A percentile compares a stretch with the other conserved stretches of the same genome.
phyloP scores from a whole-genome alignment of 148 eudicot species.

The Chenopodium formosanum region DNA sequence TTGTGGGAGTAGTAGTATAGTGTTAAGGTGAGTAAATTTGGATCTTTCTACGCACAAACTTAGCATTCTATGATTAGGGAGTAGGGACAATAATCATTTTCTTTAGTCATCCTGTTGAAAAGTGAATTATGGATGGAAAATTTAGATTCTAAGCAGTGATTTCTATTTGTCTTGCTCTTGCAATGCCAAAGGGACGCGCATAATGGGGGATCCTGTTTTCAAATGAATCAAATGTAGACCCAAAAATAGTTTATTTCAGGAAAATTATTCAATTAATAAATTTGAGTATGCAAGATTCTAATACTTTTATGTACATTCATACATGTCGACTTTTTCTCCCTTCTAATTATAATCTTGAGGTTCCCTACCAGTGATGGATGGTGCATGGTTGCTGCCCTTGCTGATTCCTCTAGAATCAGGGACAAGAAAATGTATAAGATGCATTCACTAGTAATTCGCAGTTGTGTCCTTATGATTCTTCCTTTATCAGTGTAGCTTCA shows the following conservation, averaged over 20 bases:
- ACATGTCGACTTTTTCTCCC: neutral
- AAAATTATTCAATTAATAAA: neutral
- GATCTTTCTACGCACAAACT: conserved; percentile 1
- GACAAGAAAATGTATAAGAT: neutral
- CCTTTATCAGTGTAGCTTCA: conserved; percentile 11
- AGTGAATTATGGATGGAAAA: conserved; percentile 8
- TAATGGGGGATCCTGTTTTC: conserved; percentile 12
- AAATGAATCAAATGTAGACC: conserved; percentile 13
- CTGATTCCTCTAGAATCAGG: conserved; percentile 9
- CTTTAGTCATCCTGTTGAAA: neutral
- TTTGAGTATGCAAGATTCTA: conserved; percentile 13
- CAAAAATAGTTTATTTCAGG: neutral
- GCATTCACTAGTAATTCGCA: conserved; percentile 17
- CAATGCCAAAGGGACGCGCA: conserved; percentile 4
- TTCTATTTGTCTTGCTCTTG: conserved; percentile 10
- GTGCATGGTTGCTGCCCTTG: neutral
- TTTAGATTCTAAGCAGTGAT: conserved; percentile 6
- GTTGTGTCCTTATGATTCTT: conserved; percentile 11
- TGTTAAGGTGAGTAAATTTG: neutral
- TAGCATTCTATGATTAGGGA: conserved; percentile 8
- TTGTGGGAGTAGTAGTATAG: neutral
- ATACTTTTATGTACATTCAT: neutral
- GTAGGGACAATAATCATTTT: conserved; percentile 21
- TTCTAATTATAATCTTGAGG: neutral
- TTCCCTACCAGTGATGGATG: conserved; percentile 11